Evolutionary conservation across 305 asterid genomes (phyloP).

Genomic region (Solanum hybrid): DNA sequence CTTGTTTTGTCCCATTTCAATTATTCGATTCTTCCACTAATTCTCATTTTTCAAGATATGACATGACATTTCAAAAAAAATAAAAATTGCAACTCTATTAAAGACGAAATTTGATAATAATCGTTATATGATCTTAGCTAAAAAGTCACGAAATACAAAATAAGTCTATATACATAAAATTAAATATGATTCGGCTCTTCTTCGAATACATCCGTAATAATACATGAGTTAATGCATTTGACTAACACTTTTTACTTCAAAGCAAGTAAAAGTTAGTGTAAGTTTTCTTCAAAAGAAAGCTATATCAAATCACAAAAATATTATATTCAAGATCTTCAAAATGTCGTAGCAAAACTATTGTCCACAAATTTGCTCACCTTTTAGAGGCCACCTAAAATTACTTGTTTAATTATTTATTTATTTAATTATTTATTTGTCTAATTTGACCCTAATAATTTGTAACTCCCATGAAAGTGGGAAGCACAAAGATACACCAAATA

Average conservation of each 20-base stretch:
- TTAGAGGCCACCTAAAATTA: neutral
- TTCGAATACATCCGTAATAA: neutral
- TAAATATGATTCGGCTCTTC: accelerated
- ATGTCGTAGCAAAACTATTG: neutral
- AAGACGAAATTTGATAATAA: neutral
- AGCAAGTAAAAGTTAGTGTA: neutral
- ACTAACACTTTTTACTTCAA: neutral
- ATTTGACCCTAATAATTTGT: neutral
- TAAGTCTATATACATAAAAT: neutral
- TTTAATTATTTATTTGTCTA: neutral
- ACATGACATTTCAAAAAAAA: too few relatives aligned
- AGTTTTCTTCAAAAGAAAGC: neutral
- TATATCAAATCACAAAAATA: neutral
- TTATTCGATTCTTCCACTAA: neutral
- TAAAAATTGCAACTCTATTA: neutral
- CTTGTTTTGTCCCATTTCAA: neutral
- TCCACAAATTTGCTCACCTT: neutral
- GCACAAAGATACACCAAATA: neutral
- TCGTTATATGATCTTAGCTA: neutral
- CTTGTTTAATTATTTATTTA: neutral
- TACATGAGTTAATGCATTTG: neutral
- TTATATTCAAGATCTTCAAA: neutral
- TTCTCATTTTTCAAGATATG: neutral
- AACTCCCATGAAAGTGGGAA: neutral
- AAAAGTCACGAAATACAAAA: neutral